Evolutionary conservation across 2,329 filamentous ascomycete species (phyloP).

Genomic region (Arthrocladium fulminans): DNA sequence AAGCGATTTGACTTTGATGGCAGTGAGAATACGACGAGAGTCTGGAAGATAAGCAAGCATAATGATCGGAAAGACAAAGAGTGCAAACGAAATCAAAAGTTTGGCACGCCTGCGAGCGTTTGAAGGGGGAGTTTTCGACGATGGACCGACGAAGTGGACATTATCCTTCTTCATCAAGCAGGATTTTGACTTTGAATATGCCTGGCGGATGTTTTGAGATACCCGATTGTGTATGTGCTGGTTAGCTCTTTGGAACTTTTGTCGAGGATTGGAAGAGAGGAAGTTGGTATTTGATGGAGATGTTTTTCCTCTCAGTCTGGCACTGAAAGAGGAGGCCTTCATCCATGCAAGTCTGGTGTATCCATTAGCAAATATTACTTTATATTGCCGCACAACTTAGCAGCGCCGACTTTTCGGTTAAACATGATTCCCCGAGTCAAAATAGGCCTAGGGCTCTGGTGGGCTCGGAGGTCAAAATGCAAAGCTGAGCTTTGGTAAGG

Average conservation of each 20-base stretch:
- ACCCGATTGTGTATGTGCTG: background rate
- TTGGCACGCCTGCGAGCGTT: background rate
- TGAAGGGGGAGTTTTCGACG: background rate
- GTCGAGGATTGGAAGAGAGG: background rate
- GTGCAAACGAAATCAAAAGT: background rate
- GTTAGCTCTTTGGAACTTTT: background rate
- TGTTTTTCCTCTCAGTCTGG: background rate
- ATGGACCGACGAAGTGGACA: background rate
- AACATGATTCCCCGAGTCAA: too few relatives aligned
- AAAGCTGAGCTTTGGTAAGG: too few relatives aligned
- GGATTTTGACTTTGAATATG: background rate
- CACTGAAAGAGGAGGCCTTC: background rate
- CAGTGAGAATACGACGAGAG: conserved; percentile 13
- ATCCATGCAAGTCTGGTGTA: background rate
- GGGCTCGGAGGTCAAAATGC: too few relatives aligned
- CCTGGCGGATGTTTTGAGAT: background rate
- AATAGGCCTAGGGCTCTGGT: too few relatives aligned
- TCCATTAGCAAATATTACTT: background rate
- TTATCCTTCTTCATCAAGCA: background rate
- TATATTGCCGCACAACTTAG: too few relatives aligned
- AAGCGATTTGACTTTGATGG: conserved; percentile 16
- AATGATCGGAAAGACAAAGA: background rate
- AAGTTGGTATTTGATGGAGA: background rate
- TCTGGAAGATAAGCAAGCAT: background rate
- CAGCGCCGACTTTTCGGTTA: too few relatives aligned